These are phyloP conservation scores for Phytophthora lateralis DNA, from an alignment of 352 stramenopile species.

Conservation along the genomic window DNA sequence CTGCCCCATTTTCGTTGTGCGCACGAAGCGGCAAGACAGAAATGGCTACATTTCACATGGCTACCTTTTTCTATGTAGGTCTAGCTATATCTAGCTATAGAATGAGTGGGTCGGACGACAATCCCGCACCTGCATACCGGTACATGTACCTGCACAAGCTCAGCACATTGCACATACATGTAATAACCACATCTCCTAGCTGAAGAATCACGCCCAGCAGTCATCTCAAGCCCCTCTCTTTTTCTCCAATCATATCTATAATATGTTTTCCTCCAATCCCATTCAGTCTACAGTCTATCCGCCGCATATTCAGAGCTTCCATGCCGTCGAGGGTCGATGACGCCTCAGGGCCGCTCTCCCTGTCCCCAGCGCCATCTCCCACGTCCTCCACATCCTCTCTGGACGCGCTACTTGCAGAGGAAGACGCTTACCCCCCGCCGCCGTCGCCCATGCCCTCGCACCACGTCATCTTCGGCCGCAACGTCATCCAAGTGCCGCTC, in stretches of 20 bases:
- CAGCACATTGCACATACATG: too few species aligned
- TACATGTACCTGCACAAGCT: background rate
- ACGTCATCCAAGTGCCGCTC: conserved; percentile 81
- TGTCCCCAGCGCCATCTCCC: conserved; percentile 22
- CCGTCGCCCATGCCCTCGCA: conserved; percentile 30
- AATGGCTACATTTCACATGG: conserved; percentile 3
- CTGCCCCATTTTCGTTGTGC: conserved; percentile 45
- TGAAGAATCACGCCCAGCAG: background rate
- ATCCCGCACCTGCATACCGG: too few species aligned
- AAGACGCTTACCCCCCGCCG: conserved; percentile 29
- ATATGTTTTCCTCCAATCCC: conserved; percentile 11
- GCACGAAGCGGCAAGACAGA: background rate
- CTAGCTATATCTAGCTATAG: background rate
- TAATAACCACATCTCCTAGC: too few species aligned
- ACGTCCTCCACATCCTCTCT: conserved; percentile 36
- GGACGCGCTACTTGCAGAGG: conserved; percentile 34
- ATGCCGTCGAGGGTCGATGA: conserved; percentile 12
- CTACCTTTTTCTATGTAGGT: too few species aligned
- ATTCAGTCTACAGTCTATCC: background rate
- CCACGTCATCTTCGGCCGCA: conserved; percentile 64
- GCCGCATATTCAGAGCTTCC: conserved; percentile 1
- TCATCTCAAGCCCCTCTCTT: background rate
- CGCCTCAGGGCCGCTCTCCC: conserved; percentile 17
- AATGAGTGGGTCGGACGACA: too few species aligned
- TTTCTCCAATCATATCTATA: conserved; percentile 4